These are phyloP conservation scores for Cudoniella acicularis DNA, from an alignment of 495 filamentous ascomycete species.

Conservation along the genomic window DNA sequence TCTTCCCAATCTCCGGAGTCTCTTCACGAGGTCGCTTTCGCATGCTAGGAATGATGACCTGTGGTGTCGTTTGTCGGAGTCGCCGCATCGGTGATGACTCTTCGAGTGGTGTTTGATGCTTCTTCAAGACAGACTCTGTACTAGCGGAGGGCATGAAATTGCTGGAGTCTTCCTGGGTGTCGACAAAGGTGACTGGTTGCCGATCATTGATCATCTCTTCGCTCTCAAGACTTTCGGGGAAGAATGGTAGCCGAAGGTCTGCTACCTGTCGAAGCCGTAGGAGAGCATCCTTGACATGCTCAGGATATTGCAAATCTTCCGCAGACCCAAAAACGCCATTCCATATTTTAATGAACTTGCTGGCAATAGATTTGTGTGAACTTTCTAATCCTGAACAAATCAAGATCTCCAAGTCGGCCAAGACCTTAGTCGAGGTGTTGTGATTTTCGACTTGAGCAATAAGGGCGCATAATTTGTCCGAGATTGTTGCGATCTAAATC, in stretches of 20 bases:
- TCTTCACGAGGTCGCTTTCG: conserved; percentile 25
- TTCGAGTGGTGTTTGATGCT: not conserved
- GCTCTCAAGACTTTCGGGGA: conserved; percentile 35
- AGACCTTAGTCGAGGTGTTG: conserved; percentile 29
- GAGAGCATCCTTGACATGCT: conserved; percentile 43
- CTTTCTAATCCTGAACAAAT: conserved; percentile 55
- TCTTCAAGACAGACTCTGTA: conserved; percentile 1
- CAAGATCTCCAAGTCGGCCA: conserved; percentile 47
- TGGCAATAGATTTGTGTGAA: conserved; percentile 48
- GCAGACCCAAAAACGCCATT: conserved; percentile 50
- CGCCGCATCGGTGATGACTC: not conserved
- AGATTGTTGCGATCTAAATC: conserved; percentile 31
- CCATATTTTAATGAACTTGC: conserved; percentile 55
- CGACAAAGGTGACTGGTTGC: conserved; percentile 10
- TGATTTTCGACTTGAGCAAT: not conserved
- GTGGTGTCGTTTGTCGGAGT: conserved; percentile 14
- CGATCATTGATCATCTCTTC: conserved; percentile 17
- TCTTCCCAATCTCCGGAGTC: conserved; percentile 25
- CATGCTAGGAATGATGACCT: conserved; percentile 18
- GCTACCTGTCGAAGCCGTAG: conserved; percentile 40
- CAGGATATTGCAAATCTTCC: conserved; percentile 39
- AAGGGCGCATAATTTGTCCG: conserved; percentile 39
- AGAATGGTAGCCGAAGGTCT: conserved; percentile 43
- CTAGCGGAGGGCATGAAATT: not conserved
- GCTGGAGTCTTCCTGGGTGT: conserved; percentile 15